Percentiles rank a stretch among this genome's conserved stretches.
phyloP scores from a whole-genome alignment of 352 stramenopile genomes.

The Aphanomyces stellatus region DNA sequence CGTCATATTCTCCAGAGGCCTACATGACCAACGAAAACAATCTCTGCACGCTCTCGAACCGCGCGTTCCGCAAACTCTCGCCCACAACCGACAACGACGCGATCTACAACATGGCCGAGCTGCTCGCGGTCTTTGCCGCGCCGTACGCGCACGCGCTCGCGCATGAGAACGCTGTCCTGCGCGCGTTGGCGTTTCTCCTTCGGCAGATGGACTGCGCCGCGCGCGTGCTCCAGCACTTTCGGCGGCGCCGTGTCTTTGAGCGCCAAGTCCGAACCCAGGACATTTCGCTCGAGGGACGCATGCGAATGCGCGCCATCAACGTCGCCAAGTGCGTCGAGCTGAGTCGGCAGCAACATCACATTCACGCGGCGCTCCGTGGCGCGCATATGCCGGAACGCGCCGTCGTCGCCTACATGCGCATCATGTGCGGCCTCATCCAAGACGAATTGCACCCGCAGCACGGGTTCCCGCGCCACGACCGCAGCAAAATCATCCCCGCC shows the following conservation, averaged over 20 bases:
- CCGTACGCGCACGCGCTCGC: slow-evolving; percentile 56
- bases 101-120: slow-evolving; percentile 42
- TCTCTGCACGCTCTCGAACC: slow-evolving; percentile 61
- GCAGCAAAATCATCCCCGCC: slow-evolving; percentile 39
- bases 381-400: slow-evolving; percentile 35
- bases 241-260: slow-evolving; percentile 53
- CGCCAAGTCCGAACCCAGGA: slow-evolving; percentile 29
- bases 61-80: slow-evolving; percentile 55
- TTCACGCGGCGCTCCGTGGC: slow-evolving; percentile 38
- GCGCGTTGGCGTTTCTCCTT: slow-evolving; percentile 29
- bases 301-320: slow-evolving; percentile 59
- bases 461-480: slow-evolving; percentile 32
- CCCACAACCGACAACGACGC: slow-evolving; percentile 40
- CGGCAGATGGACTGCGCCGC: slow-evolving; percentile 57
- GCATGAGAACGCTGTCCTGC: slow-evolving; percentile 41
- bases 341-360: slow-evolving; percentile 51
- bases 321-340: slow-evolving; percentile 65
- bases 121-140: slow-evolving; percentile 46
- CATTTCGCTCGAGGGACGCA: slow-evolving; percentile 39
- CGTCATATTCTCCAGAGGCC: slow-evolving; percentile 27
- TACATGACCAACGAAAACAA: slow-evolving; percentile 57
- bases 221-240: slow-evolving; percentile 68
- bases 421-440: slow-evolving; percentile 46
- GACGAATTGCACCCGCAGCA: slow-evolving; percentile 23
- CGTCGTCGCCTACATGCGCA: slow-evolving; percentile 45